These are phyloP conservation scores for Articulospora tetracladia DNA, from an alignment of 495 filamentous ascomycete species.

Conservation along the genomic window DNA sequence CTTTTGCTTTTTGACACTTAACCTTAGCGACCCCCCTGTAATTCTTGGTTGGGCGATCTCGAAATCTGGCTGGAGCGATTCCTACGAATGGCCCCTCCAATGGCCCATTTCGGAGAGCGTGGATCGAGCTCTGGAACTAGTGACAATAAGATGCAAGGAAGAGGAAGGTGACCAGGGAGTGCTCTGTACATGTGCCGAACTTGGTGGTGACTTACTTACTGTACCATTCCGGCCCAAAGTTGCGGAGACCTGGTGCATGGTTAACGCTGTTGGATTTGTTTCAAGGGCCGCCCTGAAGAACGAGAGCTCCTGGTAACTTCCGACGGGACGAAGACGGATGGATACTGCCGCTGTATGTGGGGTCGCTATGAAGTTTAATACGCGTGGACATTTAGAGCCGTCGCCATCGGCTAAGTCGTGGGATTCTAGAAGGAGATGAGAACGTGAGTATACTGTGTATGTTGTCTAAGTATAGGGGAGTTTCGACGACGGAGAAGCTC, in stretches of 20 bases:
- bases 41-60: neutral
- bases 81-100: neutral
- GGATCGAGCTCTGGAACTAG: neutral
- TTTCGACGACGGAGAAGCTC: too few species aligned
- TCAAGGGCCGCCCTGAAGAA: slow-evolving; percentile 6
- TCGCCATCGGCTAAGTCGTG: too few species aligned
- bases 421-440: neutral
- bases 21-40: neutral
- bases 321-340: slow-evolving; percentile 6
- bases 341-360: neutral
- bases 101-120: neutral
- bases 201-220: neutral
- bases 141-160: neutral
- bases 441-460: neutral
- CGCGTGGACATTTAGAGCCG: too few species aligned
- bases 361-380: neutral
- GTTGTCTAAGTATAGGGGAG: too few species aligned
- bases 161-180: neutral
- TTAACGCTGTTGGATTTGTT: slow-evolving; percentile 2
- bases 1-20: slow-evolving; percentile 4
- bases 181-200: neutral
- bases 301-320: slow-evolving; percentile 2
- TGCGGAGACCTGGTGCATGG: neutral
- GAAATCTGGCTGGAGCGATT: too few species aligned
- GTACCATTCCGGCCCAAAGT: neutral